phyloP scores from a whole-genome alignment of 768 basidiomycete species.

The Mycena pura region DNA sequence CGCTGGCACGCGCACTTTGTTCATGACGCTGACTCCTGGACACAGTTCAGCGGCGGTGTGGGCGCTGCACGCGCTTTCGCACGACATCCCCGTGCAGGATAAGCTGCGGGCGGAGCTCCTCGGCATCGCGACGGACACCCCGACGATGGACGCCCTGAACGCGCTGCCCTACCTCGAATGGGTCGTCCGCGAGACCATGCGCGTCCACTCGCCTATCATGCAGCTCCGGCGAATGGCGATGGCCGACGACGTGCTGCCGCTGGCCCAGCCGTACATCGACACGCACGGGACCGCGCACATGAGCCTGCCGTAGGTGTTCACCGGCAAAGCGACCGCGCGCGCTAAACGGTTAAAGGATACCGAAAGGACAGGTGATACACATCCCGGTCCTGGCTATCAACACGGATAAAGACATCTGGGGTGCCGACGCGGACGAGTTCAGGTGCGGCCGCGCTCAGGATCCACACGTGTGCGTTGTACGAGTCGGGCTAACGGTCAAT shows the following conservation, averaged over 20 bases:
- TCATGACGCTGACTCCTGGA: not conserved
- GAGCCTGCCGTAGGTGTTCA: not conserved
- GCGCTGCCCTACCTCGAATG: conserved; percentile 47
- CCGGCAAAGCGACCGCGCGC: too few relatives aligned
- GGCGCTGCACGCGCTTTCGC: conserved; percentile 49
- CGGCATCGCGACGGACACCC: conserved; percentile 38
- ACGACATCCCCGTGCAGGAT: conserved; percentile 45
- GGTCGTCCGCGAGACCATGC: conserved; percentile 57
- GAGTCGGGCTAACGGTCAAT: too few relatives aligned
- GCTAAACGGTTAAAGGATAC: too few relatives aligned
- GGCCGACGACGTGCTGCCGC: not conserved
- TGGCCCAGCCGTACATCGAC: too few relatives aligned
- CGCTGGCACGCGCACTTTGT: too few relatives aligned
- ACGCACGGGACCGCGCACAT: not conserved
- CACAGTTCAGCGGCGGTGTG: conserved; percentile 33
- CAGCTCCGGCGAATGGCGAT: not conserved
- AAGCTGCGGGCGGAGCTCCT: conserved; percentile 53
- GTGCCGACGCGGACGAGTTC: too few relatives aligned
- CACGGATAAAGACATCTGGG: too few relatives aligned
- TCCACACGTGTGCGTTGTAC: too few relatives aligned
- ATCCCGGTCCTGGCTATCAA: too few relatives aligned
- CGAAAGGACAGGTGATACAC: too few relatives aligned
- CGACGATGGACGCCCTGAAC: conserved; percentile 51
- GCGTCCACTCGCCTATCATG: conserved; percentile 53
- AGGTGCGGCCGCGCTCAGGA: too few relatives aligned